Evolutionary conservation across 768 basidiomycete genomes (phyloP).

Genomic region (Leccinum olivaceopallidum): DNA sequence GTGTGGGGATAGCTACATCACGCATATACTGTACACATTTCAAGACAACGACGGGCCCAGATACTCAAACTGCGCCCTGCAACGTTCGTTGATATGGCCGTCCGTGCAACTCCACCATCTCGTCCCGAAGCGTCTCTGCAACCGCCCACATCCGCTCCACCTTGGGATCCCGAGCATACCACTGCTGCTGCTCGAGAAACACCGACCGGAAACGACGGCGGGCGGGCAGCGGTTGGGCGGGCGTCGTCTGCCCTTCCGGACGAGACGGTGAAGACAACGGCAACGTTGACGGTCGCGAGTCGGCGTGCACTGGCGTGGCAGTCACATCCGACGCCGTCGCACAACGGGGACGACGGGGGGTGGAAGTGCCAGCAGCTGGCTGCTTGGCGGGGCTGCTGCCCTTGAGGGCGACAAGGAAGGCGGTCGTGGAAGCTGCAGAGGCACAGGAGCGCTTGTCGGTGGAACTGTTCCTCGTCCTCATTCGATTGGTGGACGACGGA

Average conservation of each 20-base stretch:
- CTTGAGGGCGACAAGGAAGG: constrained; percentile 24
- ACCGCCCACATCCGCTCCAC: constrained; percentile 28
- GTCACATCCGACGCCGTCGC: background rate
- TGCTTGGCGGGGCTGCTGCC: constrained; percentile 9
- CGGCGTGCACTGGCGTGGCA: constrained; percentile 15
- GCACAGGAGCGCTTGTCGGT: constrained; percentile 9
- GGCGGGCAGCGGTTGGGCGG: constrained; percentile 8
- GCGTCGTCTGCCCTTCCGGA: constrained; percentile 14
- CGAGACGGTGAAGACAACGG: constrained; percentile 9
- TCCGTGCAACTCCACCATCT: constrained; percentile 16
- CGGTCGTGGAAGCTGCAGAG: background rate
- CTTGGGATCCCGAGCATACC: constrained; percentile 22
- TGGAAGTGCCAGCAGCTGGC: constrained; percentile 22
- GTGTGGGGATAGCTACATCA: too few species aligned
- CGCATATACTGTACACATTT: background rate
- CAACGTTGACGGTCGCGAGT: constrained; percentile 25
- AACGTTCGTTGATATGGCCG: background rate
- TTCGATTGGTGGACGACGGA: constrained; percentile 9
- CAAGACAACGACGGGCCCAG: background rate
- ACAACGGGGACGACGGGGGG: constrained; percentile 20
- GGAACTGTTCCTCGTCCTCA: constrained; percentile 16
- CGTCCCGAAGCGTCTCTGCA: constrained; percentile 11
- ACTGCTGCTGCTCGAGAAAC: constrained; percentile 50
- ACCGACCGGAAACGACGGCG: constrained; percentile 21
- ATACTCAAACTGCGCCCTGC: background rate